A percentile compares a stretch with the other conserved stretches of the same genome.
Evolutionary conservation across 2,329 filamentous ascomycete species (phyloP).

Genomic region (Epichloe gansuensis): DNA sequence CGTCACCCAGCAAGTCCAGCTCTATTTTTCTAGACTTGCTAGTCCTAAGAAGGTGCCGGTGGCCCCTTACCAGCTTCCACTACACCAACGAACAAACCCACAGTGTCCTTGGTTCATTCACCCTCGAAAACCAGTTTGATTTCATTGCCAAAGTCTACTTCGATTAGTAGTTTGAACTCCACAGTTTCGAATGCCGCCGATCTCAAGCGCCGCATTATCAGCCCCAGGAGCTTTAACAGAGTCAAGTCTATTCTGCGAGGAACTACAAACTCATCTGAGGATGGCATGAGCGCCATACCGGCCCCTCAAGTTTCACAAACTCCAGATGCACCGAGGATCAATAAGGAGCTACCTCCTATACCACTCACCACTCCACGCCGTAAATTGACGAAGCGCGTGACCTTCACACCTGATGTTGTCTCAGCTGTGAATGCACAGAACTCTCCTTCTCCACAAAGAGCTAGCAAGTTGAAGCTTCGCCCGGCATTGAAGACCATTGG

Average conservation of each 20-base stretch:
- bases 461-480: constrained; percentile 31
- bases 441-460: constrained; percentile 46
- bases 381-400: constrained; percentile 59
- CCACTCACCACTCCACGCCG: constrained; percentile 55
- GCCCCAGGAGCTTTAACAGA: constrained; percentile 39
- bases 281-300: constrained; percentile 36
- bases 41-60: constrained; percentile 60
- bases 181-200: constrained; percentile 19
- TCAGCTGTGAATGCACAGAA: constrained; percentile 30
- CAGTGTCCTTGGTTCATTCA: constrained; percentile 25
- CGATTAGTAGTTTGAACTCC: constrained; percentile 17
- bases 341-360: constrained; percentile 40
- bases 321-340: constrained; percentile 30
- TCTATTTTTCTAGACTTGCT: constrained; percentile 45
- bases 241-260: constrained; percentile 47
- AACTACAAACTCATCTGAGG: constrained; percentile 23
- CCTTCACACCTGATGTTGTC: constrained; percentile 64
- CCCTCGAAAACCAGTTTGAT: constrained; percentile 34
- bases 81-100: constrained; percentile 15
- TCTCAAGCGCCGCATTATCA: constrained; percentile 28
- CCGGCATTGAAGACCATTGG: constrained; percentile 16
- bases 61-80: constrained; percentile 44
- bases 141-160: constrained; percentile 35
- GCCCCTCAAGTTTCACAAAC: constrained; percentile 34
- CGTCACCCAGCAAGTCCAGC: constrained; percentile 26